Base-by-base conservation (phyloP, 1,139 yeast species). In the Blastobotrys elegans region DNA sequence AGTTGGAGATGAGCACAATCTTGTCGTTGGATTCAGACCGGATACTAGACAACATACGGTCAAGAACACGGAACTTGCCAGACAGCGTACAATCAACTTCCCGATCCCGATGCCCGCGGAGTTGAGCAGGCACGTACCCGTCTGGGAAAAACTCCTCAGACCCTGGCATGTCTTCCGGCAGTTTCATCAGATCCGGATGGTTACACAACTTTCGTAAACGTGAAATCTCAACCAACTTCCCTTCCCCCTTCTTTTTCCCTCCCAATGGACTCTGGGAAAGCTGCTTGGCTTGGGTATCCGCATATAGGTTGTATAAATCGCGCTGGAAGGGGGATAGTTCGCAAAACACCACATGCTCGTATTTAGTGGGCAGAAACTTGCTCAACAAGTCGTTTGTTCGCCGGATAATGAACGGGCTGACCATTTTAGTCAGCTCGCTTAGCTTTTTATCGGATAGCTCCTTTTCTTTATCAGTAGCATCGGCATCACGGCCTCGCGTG, bases 341-440 rank as follows among this genome's bases (percentile, higher is more conserved):
- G 50, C 95, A 90, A 64, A 92, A 92, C 14, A 92, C 83, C 37
- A 92, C 98, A 65, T 92, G 96, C 64, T 92, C 99, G 64, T 89
- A 90, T 65, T 92, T 92, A 55, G 94, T 87, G 0, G 98, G 98
- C 50, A 92, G 72, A 61, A 92, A 92, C 66, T 92, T 92, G 38
- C 97, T 84, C 51, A 92, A 72, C 57, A 92, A 87, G 66, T 94
- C 98, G 67, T 92, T 92, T 0, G 98, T 90, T 62, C 99, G 80
- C 62, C 99, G 77, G 52, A 92, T 94, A 63, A 94, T 92, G 63
- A 90, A 89, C 57, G 82, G 84, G 39, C 92, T 86, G 1, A 94
- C 99, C 44, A 89, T 64, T 27, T 74, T 77, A 0, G 94, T 82
- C 48, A 92, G 70, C 58, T 85, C 90, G 18, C 69, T 69, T 45